Evolutionary conservation across 1,284 basidiomycete genomes (phyloP), one percentile per base, ranked within the genome.

Genomic region (Farysia itapuensis): DNA sequence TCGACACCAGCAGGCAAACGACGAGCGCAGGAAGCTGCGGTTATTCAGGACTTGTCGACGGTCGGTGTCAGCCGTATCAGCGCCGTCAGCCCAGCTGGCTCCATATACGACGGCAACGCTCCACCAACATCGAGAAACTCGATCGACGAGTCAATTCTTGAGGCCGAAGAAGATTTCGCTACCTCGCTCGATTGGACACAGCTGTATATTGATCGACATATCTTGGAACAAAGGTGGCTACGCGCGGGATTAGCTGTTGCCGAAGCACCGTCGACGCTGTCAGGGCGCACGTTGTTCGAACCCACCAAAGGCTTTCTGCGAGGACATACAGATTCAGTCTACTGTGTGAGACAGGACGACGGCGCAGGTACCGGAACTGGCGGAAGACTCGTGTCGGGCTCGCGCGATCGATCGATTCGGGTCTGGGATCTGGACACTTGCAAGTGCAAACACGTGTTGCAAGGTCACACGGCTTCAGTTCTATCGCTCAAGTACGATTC

Each of bases 401-500:
- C 66, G 7, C 20, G 64, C 5, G 69, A 71, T 19, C 18, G 58
- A 2, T 61, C 66, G 20, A 63, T 71, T 39, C 36, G 58, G 5
- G 50, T 71, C 13, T 71, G 69, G 69, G 67, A 71, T 39, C 54
- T 43, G 2, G 53, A 59, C 20, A 61, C 50, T 20, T 50, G 53
- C 14, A 15, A 40, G 8, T 67, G 64, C 38, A 39, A 50, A 30
- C 46, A 53, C 30, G 57, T 66, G 8, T 37, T 71, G 4, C 38
- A 43, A n/a, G 69, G 66, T 2, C 67, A 71, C 30, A 32, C 38
- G 3, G 67, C 52, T 1, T 64, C 60, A 21, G 69, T 70, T 23
- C 47, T 70, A 9, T 67, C 57, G 8, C 35, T 71, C 32, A 53
- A 66, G 44, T 69, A 66, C 43, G 68, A 71, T 23, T 64, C 67